Evolutionary conservation across 1,139 yeast species (phyloP).

Genomic region (Taiozyma sp.): DNA sequence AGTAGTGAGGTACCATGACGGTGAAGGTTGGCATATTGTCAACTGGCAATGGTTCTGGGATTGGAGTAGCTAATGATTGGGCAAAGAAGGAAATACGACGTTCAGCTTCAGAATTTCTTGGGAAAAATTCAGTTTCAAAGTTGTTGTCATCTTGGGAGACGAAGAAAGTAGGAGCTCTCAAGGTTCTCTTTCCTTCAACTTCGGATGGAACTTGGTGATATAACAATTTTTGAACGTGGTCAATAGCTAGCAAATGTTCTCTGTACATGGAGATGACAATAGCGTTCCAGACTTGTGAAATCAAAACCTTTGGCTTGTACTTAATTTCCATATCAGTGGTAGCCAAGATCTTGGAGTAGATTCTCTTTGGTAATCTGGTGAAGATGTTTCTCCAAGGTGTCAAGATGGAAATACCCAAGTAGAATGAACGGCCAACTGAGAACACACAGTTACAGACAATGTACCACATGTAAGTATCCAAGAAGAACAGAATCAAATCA

Average conservation of each 20-base stretch:
- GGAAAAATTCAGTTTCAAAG: conserved; percentile 94
- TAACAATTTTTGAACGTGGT: conserved; percentile 93
- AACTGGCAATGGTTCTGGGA: conserved; percentile 97
- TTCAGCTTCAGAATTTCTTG: conserved; percentile 94
- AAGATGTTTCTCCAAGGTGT: conserved; percentile 99
- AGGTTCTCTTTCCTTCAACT: conserved; percentile 95
- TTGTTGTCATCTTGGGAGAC: conserved; percentile 95
- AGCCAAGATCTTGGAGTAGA: conserved; percentile 93
- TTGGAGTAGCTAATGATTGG: conserved; percentile 96
- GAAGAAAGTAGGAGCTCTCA: conserved; percentile 98
- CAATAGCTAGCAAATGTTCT: conserved; percentile 95
- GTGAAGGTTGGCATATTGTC: conserved; percentile 99
- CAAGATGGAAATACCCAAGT: conserved; percentile 95
- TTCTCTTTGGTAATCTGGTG: conserved; percentile 96
- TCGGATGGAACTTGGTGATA: conserved; percentile 98
- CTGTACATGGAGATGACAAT: conserved; percentile 98
- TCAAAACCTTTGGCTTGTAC: conserved; percentile 96
- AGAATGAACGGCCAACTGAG: conserved; percentile 96
- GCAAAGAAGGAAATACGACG: conserved; percentile 99
- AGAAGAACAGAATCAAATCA: conserved; percentile 90
- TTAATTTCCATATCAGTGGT: conserved; percentile 99
- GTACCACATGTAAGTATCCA: conserved; percentile 99
- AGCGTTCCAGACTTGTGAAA: conserved; percentile 99
- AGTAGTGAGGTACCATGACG: conserved; percentile 95
- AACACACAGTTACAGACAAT: conserved; percentile 90